Evolutionary conservation across 352 stramenopile species (phyloP).

Genomic region (Albugo candida): DNA sequence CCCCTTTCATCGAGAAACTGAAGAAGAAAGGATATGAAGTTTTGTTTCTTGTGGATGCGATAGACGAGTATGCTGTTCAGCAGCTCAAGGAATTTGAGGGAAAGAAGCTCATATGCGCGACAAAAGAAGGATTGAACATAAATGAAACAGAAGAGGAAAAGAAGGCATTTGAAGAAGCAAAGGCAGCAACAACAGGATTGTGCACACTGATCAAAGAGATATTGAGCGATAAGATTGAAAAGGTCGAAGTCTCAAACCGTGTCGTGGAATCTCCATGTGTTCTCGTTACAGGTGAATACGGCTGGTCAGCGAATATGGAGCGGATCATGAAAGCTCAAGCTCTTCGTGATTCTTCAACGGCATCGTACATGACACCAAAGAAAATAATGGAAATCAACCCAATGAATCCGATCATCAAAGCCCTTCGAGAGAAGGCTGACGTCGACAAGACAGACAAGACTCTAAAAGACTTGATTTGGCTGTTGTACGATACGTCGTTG

Average conservation of each 20-base stretch:
- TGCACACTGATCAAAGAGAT: conserved; percentile 99
- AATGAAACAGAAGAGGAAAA: conserved; percentile 94
- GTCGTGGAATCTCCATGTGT: conserved; percentile 97
- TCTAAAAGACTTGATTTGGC: conserved; percentile 99
- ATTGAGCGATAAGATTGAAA: conserved; percentile 99
- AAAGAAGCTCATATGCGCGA: conserved; percentile 99
- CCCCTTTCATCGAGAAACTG: conserved; percentile 98
- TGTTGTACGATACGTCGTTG: conserved; percentile 98
- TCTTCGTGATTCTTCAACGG: conserved; percentile 93
- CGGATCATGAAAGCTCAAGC: conserved; percentile 99
- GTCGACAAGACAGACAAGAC: conserved; percentile 99
- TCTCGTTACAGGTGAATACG: conserved; percentile 98
- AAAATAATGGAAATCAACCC: conserved; percentile 99
- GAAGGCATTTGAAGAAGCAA: conserved; percentile 97
- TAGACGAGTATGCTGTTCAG: conserved; percentile 99
- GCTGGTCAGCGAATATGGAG: conserved; percentile 99
- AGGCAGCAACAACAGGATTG: conserved; percentile 91
- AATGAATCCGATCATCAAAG: conserved; percentile 96
- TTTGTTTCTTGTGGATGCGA: conserved; percentile 98
- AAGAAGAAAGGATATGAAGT: conserved; percentile 99
- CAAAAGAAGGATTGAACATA: conserved; percentile 95
- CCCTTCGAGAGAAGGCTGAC: conserved; percentile 95
- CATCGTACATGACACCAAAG: conserved; percentile 98
- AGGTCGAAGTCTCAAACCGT: conserved; percentile 98
- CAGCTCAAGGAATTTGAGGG: conserved; percentile 99